A percentile compares a stretch with the other conserved stretches of the same genome.
phyloP scores from a whole-genome alignment of 352 stramenopile genomes.

The Pythium brassicae region DNA sequence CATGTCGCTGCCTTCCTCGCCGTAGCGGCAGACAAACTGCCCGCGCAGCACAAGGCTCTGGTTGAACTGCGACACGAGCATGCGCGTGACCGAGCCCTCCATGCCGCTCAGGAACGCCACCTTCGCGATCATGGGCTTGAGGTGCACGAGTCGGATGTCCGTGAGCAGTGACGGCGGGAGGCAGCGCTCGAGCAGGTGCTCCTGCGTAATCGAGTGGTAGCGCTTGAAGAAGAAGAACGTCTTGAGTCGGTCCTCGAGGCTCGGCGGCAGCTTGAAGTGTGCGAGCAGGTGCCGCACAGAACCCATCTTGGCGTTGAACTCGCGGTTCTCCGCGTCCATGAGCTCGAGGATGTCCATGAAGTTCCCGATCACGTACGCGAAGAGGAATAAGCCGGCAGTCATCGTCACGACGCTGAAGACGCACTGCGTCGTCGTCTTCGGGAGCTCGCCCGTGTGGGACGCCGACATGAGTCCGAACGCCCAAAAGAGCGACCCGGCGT shows the following conservation, averaged over 20 bases:
- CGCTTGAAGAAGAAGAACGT: constrained; percentile 50
- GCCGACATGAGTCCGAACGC: constrained; percentile 41
- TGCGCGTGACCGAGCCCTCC: constrained; percentile 40
- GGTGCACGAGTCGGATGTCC: constrained; percentile 42
- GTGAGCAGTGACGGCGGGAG: constrained; percentile 45
- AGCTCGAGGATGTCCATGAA: constrained; percentile 45
- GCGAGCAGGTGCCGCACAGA: constrained; percentile 32
- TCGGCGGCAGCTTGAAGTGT: constrained; percentile 33
- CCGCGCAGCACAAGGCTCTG: constrained; percentile 36
- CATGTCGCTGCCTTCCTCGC: constrained; percentile 54
- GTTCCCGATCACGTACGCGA: constrained; percentile 46
- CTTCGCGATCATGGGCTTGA: constrained; percentile 50
- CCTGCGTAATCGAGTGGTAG: constrained; percentile 52
- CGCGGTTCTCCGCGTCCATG: constrained; percentile 37
- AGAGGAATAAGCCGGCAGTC: constrained; percentile 38
- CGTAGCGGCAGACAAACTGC: constrained; percentile 36
- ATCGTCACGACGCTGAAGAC: constrained; percentile 39
- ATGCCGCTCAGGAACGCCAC: constrained; percentile 44
- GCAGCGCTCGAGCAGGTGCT: constrained; percentile 35
- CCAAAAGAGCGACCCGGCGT: constrained; percentile 35
- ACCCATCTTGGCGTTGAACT: constrained; percentile 44
- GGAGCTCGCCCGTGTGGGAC: constrained; percentile 30
- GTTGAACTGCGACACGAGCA: constrained; percentile 49
- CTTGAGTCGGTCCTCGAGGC: constrained; percentile 32
- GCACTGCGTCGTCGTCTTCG: constrained; percentile 26